Percentiles rank a stretch among this genome's conserved stretches.
Evolutionary conservation across 495 filamentous ascomycete genomes (phyloP).

Genomic region (Xylaria sp.): DNA sequence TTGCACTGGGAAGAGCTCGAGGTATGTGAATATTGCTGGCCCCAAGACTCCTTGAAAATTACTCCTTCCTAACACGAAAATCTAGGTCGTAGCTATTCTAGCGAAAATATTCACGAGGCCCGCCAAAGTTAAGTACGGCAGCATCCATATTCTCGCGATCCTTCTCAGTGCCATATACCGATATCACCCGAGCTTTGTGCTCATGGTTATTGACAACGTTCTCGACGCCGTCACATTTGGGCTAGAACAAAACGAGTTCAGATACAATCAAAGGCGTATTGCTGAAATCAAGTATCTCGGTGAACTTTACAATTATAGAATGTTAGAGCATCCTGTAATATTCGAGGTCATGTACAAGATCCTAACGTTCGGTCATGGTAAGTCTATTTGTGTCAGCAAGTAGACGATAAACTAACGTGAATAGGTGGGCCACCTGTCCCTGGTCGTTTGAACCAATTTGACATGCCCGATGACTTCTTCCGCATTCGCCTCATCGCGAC

Average conservation of each 20-base stretch:
- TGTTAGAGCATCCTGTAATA: constrained; percentile 94
- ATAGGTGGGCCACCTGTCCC: constrained; percentile 81
- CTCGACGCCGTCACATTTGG: constrained; percentile 88
- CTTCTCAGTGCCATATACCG: constrained; percentile 86
- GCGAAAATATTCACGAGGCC: constrained; percentile 95
- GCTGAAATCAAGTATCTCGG: constrained; percentile 96
- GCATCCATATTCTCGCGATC: constrained; percentile 92
- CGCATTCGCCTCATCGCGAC: constrained; percentile 88
- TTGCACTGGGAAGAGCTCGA: constrained; percentile 96
- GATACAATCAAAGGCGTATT: constrained; percentile 93
- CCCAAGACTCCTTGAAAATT: background rate
- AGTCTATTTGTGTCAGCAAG: constrained; percentile 33
- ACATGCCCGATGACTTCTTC: constrained; percentile 95
- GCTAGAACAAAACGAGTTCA: constrained; percentile 95
- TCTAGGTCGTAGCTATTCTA: constrained; percentile 76
- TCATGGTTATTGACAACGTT: constrained; percentile 86
- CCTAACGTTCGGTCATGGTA: constrained; percentile 86
- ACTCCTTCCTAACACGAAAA: constrained; percentile 25
- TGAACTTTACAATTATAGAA: constrained; percentile 97
- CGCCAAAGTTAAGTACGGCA: constrained; percentile 96
- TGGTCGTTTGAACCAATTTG: constrained; percentile 74
- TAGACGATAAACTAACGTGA: constrained; percentile 26
- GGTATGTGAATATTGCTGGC: constrained; percentile 48
- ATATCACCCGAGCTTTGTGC: constrained; percentile 90
- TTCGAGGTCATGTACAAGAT: constrained; percentile 96